Evolutionary conservation across 106 monocot genomes (phyloP).

Genomic region (Platanthera guangdongensis): DNA sequence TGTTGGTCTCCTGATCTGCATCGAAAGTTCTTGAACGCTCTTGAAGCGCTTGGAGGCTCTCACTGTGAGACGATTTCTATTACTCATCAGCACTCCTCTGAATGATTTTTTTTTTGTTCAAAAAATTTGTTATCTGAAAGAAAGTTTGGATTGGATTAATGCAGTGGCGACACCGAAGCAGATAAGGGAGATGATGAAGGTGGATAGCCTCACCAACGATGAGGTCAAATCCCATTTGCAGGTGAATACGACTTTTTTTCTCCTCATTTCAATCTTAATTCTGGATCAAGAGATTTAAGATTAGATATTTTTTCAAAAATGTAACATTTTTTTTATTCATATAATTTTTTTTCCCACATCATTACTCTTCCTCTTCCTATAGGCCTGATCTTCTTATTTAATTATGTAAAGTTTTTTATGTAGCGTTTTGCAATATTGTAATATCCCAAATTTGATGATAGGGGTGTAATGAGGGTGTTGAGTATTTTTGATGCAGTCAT

Average conservation of each 20-base stretch:
- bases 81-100: not conserved
- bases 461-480: too few relatives aligned
- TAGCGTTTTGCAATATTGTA: not conserved
- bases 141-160: not conserved
- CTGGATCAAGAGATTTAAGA: not conserved
- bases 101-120: not conserved
- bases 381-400: not conserved
- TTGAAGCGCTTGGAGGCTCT: conserved; percentile 74
- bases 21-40: conserved; percentile 66
- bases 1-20: conserved; percentile 93
- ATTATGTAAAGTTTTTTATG: not conserved
- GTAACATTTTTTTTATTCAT: not conserved
- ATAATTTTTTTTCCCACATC: not conserved
- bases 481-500: too few relatives aligned
- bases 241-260: not conserved
- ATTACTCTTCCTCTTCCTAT: not conserved
- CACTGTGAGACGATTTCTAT: conserved; percentile 33
- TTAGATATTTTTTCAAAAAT: not conserved
- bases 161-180: conserved; percentile 21
- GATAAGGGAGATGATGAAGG: conserved; percentile 24
- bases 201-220: conserved; percentile 21
- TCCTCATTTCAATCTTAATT: not conserved
- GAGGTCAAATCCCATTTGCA: conserved; percentile 24
- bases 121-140: not conserved
- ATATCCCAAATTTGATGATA: too few relatives aligned